A percentile compares a stretch with the other conserved stretches of the same genome.
Evolutionary conservation across 805 yeast genomes (phyloP).

Genomic region (Candida ovalis): DNA sequence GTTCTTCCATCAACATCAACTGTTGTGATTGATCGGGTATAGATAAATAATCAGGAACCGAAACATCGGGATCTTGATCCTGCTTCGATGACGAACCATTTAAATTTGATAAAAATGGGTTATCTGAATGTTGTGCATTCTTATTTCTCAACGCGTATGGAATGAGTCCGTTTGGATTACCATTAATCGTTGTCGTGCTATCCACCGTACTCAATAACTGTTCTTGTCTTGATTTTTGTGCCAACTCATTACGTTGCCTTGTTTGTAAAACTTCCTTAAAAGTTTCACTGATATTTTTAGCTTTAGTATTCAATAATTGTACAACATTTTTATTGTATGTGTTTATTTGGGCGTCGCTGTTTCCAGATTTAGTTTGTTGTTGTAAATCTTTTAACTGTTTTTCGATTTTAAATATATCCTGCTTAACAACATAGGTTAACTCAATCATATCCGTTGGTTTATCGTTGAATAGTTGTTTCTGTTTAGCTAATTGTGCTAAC

Average conservation of each 20-base stretch:
- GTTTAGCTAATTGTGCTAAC: slow-evolving; percentile 76
- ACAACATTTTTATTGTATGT: slow-evolving; percentile 85
- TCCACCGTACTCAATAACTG: slow-evolving; percentile 55
- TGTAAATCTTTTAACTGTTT: slow-evolving; percentile 63
- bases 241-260: slow-evolving; percentile 79
- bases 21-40: slow-evolving; percentile 87
- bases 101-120: slow-evolving; percentile 33
- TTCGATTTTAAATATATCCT: slow-evolving; percentile 80
- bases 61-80: slow-evolving; percentile 17
- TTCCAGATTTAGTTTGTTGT: slow-evolving; percentile 39
- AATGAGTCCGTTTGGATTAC: slow-evolving; percentile 9
- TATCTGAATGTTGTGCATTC: slow-evolving; percentile 27
- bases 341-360: slow-evolving; percentile 57
- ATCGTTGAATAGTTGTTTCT: slow-evolving; percentile 90
- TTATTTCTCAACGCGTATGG: slow-evolving; percentile 29
- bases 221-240: slow-evolving; percentile 77
- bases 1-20: slow-evolving; percentile 79
- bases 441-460: slow-evolving; percentile 92
- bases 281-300: slow-evolving; percentile 88
- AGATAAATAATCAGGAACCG: slow-evolving; percentile 49
- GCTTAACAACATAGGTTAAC: slow-evolving; percentile 80
- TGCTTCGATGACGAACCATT: slow-evolving; percentile 9
- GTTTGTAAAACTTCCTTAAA: slow-evolving; percentile 86
- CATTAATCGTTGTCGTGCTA: not conserved
- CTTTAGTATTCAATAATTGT: slow-evolving; percentile 79